These are phyloP conservation scores for Zygoascus meyerae DNA, from an alignment of 1,139 yeast species.

Conservation along the genomic window DNA sequence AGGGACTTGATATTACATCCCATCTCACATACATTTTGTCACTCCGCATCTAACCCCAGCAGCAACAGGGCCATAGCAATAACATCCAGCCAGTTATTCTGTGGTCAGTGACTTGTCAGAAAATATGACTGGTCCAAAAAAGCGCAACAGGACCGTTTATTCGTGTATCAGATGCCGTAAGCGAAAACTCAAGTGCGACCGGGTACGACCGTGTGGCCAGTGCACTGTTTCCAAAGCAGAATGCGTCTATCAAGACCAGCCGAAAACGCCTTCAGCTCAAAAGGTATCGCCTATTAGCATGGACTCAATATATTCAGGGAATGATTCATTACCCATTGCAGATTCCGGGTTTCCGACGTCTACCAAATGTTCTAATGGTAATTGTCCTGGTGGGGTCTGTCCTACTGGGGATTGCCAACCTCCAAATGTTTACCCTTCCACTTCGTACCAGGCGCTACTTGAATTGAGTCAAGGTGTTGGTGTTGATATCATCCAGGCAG, in stretches of 20 bases:
- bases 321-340: background rate
- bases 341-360: background rate
- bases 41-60: too few relatives aligned
- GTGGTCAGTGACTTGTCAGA: background rate
- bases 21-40: too few relatives aligned
- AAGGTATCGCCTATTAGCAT: background rate
- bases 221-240: background rate
- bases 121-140: background rate
- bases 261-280: too few relatives aligned
- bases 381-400: too few relatives aligned
- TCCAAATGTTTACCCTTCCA: too few relatives aligned
- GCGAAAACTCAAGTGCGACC: slow-evolving; percentile 2
- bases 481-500: background rate
- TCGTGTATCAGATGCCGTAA: slow-evolving; percentile 1
- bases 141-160: background rate
- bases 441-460: too few relatives aligned
- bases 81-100: too few relatives aligned
- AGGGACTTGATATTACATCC: too few relatives aligned
- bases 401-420: too few relatives aligned
- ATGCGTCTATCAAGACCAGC: background rate
- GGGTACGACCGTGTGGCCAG: background rate
- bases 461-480: background rate
- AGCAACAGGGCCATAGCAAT: too few relatives aligned
- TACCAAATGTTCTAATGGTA: too few relatives aligned
- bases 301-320: background rate